Evolutionary conservation across 2,329 filamentous ascomycete genomes (phyloP).

Genomic region (Fusarium sp.): DNA sequence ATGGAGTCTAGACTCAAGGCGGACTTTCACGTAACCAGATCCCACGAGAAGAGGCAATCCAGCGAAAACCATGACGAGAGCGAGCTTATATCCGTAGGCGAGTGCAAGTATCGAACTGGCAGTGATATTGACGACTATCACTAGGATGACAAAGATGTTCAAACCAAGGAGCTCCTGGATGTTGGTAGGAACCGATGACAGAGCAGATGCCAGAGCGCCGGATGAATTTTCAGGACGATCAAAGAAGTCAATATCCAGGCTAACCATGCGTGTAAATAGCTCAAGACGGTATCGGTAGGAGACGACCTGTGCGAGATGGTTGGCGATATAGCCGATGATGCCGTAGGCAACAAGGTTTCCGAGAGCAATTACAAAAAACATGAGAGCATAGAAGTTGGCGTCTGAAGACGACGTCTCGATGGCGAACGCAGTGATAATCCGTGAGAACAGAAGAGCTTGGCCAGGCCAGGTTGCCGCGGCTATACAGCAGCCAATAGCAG

Average conservation of each 20-base stretch:
- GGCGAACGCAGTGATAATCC: slow-evolving; percentile 48
- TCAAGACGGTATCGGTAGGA: slow-evolving; percentile 47
- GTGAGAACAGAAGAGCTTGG: slow-evolving; percentile 51
- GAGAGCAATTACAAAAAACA: slow-evolving; percentile 48
- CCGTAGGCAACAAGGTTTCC: slow-evolving; percentile 42
- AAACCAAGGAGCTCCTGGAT: slow-evolving; percentile 60
- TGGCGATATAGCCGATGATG: slow-evolving; percentile 35
- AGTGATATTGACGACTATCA: slow-evolving; percentile 56
- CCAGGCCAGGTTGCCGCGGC: slow-evolving; percentile 50
- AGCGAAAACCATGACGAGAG: slow-evolving; percentile 57
- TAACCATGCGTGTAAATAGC: slow-evolving; percentile 48
- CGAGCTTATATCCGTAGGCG: slow-evolving; percentile 59
- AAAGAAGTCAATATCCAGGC: slow-evolving; percentile 59
- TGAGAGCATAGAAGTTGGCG: slow-evolving; percentile 54
- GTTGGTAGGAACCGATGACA: slow-evolving; percentile 53
- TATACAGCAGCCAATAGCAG: slow-evolving; percentile 1
- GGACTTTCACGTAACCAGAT: slow-evolving; percentile 57
- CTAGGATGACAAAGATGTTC: slow-evolving; percentile 58
- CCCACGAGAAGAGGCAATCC: slow-evolving; percentile 57
- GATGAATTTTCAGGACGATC: slow-evolving; percentile 51
- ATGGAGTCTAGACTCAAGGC: slow-evolving; percentile 58
- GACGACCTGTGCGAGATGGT: slow-evolving; percentile 34
- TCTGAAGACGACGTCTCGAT: slow-evolving; percentile 17
- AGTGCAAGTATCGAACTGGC: slow-evolving; percentile 56
- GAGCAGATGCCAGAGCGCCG: slow-evolving; percentile 50